These are phyloP conservation scores for Pseudocercospora vitis DNA, from an alignment of 2,329 filamentous ascomycete species.

Conservation along the genomic window DNA sequence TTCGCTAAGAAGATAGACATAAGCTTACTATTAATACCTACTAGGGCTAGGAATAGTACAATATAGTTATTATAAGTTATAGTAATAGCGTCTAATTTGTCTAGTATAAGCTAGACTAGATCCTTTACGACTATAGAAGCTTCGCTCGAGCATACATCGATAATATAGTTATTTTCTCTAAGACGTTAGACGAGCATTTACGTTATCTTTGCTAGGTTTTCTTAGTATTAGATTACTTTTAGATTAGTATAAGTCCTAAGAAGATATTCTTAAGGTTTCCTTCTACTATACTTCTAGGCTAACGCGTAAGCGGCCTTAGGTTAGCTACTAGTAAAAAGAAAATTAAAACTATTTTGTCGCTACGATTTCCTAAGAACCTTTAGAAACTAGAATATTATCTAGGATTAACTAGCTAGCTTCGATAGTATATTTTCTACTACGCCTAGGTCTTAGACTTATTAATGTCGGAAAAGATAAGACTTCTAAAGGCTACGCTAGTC, in stretches of 20 bases:
- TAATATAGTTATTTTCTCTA: not conserved
- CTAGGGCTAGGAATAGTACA: too few species aligned
- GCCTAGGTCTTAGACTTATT: not conserved
- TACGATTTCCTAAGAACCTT: too few species aligned
- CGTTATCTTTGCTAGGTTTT: not conserved
- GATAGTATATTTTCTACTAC: not conserved
- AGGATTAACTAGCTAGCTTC: not conserved
- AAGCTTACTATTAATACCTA: too few species aligned
- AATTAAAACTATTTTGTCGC: too few species aligned
- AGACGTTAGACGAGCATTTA: not conserved
- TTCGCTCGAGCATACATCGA: too few species aligned
- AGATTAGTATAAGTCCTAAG: not conserved
- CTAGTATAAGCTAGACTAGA: too few species aligned
- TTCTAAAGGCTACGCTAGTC: not conserved
- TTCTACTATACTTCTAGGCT: not conserved
- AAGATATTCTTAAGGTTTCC: too few species aligned
- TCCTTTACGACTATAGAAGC: too few species aligned
- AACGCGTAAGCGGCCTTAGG: not conserved
- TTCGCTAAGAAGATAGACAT: too few species aligned
- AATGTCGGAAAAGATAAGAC: not conserved
- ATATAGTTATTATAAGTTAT: too few species aligned
- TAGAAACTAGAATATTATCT: too few species aligned
- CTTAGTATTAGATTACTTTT: not conserved
- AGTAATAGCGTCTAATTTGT: too few species aligned
- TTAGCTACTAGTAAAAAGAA: not conserved